A percentile compares a stretch with the other conserved stretches of the same genome.
Evolutionary conservation across 352 stramenopile genomes (phyloP).

Genomic region (Phytopythium delawarense): DNA sequence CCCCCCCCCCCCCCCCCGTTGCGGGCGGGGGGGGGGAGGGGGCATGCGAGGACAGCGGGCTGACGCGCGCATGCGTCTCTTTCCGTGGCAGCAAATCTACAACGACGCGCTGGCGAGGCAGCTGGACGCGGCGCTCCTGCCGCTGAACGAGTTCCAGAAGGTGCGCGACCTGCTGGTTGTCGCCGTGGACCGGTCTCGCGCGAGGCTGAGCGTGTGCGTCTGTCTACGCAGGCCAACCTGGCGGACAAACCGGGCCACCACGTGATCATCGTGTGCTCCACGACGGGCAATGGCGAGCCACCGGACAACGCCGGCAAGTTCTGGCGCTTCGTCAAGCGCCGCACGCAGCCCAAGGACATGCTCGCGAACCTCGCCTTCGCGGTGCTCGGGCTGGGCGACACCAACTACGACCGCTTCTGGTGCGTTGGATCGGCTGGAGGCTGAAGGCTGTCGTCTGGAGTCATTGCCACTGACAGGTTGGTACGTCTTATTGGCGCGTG

Average conservation of each 20-base stretch:
- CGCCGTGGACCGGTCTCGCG: background rate
- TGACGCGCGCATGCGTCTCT: background rate
- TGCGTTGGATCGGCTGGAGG: slow-evolving; percentile 9
- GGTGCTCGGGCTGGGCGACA: slow-evolving; percentile 93
- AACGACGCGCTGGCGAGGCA: slow-evolving; percentile 54
- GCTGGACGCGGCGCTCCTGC: slow-evolving; percentile 42
- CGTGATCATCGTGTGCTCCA: slow-evolving; percentile 90
- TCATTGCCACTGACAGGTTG: background rate
- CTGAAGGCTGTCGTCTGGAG: background rate
- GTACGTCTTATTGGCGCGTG: background rate
- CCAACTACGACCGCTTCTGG: slow-evolving; percentile 98
- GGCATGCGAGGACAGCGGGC: no score
- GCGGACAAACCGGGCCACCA: slow-evolving; percentile 33
- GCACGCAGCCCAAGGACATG: slow-evolving; percentile 71
- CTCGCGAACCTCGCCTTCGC: slow-evolving; percentile 77
- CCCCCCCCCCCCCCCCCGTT: no score
- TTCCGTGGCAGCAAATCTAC: slow-evolving; percentile 47
- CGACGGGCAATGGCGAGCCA: slow-evolving; percentile 94
- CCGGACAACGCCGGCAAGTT: slow-evolving; percentile 93
- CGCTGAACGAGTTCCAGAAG: slow-evolving; percentile 70
- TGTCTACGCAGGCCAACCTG: slow-evolving; percentile 30
- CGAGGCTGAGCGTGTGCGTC: background rate
- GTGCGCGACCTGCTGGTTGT: slow-evolving; percentile 18
- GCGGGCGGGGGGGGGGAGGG: no score
- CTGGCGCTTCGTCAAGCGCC: slow-evolving; percentile 90